A percentile compares a stretch with the other conserved stretches of the same genome.
These are phyloP conservation scores for Alnus glutinosa DNA, from an alignment of 306 rosid species.

Conservation along the genomic window DNA sequence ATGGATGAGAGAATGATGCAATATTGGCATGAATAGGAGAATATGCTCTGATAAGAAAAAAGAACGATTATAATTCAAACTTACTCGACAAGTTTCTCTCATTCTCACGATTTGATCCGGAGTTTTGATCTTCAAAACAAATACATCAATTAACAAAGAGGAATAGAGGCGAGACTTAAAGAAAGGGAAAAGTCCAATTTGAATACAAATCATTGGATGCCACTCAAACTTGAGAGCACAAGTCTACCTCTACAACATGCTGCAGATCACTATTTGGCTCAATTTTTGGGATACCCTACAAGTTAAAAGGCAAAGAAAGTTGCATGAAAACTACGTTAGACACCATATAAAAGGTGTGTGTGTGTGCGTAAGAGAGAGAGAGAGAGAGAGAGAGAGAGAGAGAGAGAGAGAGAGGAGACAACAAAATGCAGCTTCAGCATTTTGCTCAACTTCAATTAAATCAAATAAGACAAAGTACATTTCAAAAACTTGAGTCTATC, in stretches of 20 bases:
- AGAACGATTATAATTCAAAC: slow-evolving; percentile 22
- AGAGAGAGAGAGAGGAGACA: neutral
- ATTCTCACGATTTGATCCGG: slow-evolving; percentile 69
- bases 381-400: neutral
- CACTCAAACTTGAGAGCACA: neutral
- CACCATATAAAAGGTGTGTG: neutral
- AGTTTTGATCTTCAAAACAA: slow-evolving; percentile 68
- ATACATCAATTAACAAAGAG: slow-evolving; percentile 6
- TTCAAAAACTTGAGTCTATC: neutral
- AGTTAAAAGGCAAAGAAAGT: slow-evolving; percentile 18
- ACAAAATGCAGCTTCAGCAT: neutral
- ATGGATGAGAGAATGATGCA: neutral
- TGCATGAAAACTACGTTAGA: slow-evolving; percentile 5
- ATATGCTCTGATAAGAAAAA: neutral
- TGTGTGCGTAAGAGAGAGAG: neutral
- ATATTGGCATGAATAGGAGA: neutral
- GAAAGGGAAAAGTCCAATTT: slow-evolving; percentile 1
- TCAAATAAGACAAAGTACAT: neutral
- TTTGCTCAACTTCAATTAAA: neutral
- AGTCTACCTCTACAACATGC: slow-evolving; percentile 72
- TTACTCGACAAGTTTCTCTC: slow-evolving; percentile 82
- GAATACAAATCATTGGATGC: neutral
- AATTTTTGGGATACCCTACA: slow-evolving; percentile 77
- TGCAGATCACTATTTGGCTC: slow-evolving; percentile 87
- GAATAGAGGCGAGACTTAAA: slow-evolving; percentile 9